Conservation (phyloP, 768 basidiomycete genomes). For the Pleurotus tuoliensis region DNA sequence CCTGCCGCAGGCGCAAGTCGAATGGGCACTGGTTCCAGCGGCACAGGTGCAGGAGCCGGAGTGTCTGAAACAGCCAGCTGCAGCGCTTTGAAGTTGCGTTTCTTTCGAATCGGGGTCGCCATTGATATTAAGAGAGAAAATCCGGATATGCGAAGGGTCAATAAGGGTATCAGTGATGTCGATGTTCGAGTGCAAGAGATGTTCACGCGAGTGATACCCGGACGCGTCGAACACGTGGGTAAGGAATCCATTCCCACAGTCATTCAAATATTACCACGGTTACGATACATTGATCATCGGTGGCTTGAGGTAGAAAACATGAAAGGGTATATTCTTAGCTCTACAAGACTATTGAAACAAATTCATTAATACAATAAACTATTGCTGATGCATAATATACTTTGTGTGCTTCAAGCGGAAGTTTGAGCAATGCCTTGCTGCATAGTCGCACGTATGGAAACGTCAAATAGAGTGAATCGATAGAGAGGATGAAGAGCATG, state of each 20-base stretch:
- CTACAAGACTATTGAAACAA: background rate
- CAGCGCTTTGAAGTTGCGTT: conserved; percentile 87
- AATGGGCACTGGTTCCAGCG: conserved; percentile 39
- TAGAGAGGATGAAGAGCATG: background rate
- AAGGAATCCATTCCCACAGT: background rate
- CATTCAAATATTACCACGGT: no score
- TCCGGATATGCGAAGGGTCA: background rate
- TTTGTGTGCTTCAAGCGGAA: background rate
- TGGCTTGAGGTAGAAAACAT: no score
- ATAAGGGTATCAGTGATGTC: background rate
- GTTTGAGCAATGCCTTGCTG: background rate
- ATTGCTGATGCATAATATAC: background rate
- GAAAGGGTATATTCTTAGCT: no score
- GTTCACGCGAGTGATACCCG: background rate
- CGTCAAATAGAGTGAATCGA: background rate
- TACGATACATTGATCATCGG: no score
- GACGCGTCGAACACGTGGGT: background rate
- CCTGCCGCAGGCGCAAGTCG: conserved; percentile 45
- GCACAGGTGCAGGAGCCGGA: conserved; percentile 28
- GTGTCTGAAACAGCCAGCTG: conserved; percentile 60
- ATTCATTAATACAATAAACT: conserved; percentile 8
- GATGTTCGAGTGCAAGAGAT: background rate
- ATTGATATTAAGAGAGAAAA: conserved; percentile 17
- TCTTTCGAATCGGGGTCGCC: conserved; percentile 75
- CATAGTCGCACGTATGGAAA: background rate